Conservation (phyloP, 2,329 filamentous ascomycete species). For the Colletotrichum liaoningense region DNA sequence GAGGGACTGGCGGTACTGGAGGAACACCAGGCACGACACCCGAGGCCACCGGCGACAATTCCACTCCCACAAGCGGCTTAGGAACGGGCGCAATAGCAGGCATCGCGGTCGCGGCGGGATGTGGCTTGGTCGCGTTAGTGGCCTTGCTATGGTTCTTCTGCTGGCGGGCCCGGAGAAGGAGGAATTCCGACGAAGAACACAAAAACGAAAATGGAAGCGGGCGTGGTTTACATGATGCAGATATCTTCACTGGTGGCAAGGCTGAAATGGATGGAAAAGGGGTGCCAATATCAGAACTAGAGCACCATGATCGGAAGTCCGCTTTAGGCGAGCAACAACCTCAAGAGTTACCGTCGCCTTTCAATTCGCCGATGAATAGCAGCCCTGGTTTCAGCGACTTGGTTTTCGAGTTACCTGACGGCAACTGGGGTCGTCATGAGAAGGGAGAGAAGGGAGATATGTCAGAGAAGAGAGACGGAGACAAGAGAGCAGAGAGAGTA, state of each 20-base stretch:
- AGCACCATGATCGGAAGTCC: not conserved
- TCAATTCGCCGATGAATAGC: not conserved
- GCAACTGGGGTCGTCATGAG: not conserved
- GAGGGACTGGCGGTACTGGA: not conserved
- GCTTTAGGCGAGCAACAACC: not conserved
- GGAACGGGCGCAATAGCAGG: not conserved
- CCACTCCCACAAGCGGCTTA: not conserved
- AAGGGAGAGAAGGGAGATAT: too few species aligned
- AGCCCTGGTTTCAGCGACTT: not conserved
- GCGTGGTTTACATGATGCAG: not conserved
- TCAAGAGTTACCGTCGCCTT: slow-evolving; percentile 1
- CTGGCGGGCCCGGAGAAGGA: not conserved
- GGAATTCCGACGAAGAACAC: not conserved
- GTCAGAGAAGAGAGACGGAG: not conserved
- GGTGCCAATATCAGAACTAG: not conserved
- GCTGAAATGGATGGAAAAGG: not conserved
- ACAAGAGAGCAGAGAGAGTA: not conserved
- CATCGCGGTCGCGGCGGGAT: not conserved
- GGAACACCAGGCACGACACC: too few species aligned
- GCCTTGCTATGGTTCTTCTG: not conserved
- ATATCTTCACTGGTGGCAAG: not conserved
- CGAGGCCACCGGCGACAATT: not conserved
- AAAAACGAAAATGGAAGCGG: too few species aligned
- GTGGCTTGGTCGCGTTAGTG: not conserved
- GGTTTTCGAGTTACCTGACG: not conserved